Evolutionary conservation across 495 filamentous ascomycete genomes (phyloP), one percentile per base, ranked within the genome.

Genomic region (Hypoxylon lenormandii): DNA sequence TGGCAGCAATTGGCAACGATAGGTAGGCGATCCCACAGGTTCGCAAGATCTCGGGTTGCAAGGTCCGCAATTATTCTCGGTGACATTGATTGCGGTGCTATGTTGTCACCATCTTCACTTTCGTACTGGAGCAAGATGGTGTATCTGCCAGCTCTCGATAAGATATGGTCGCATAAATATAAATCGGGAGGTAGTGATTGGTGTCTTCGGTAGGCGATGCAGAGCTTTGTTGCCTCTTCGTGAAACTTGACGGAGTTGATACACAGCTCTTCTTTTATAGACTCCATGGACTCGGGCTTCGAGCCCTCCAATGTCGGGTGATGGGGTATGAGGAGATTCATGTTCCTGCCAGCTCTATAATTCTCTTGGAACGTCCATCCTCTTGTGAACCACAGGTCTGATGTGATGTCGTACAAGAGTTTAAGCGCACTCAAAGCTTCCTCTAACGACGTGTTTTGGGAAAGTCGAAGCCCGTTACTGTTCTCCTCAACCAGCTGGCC

Each of bases 1-100:
- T 72, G 36, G 37, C 76, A 78, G 54, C 72, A 76, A 28, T 76
- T 78, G 38, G 69, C 76, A 7, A 64, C 45, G 36, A 78, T 74
- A 33, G 74, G 46, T 23, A 78, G 65, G 5, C 74, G 64, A 42
- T 78, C 72, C 72, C 69, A 78, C 3, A 52, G 50, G 3, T 73
- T 28, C 11, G 4, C 26, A 10, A 76, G 10, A 1, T 21, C 59
- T 33, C 72, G 48, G 7, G 6, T 21, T 36, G 52, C 55, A 13
- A 72, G 56, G 33, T 76, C 67, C n/a, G 40, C 10, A 26, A 75
- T 55, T 16, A 75, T 60, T 8, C 7, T 51, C n/a, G 70, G 73
- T 13, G 49, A 28, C 70, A 75, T 74, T 5, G 61, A 30, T 12
- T 58, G 51, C 12, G 64, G 38, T n/a, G 38, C 13, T 13, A 42